A percentile compares a stretch with the other conserved stretches of the same genome.
Conservation (phyloP, 139 green algal species). For the Chlamydomonas sp. region DNA sequence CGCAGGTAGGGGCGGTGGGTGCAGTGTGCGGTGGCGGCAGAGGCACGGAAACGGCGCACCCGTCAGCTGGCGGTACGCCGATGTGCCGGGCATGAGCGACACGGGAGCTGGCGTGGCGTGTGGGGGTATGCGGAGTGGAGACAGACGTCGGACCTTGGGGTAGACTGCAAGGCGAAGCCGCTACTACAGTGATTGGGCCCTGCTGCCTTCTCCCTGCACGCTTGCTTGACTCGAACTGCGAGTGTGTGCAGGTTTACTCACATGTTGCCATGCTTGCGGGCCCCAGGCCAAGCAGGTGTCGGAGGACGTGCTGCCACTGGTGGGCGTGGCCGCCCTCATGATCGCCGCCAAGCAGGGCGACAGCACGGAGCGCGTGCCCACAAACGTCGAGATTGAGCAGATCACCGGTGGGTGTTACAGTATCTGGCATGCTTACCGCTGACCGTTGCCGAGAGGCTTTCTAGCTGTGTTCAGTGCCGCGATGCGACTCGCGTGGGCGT, state of each 20-base stretch:
- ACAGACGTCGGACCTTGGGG: neutral
- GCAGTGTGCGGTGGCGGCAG: neutral
- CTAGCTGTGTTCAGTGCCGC: no score
- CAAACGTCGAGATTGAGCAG: slow-evolving; percentile 41
- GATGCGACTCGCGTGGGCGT: no score
- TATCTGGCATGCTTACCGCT: no score
- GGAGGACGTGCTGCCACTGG: slow-evolving; percentile 62
- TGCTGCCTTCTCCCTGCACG: neutral
- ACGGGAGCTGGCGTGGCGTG: neutral
- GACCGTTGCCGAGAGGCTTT: no score
- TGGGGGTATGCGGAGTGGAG: neutral
- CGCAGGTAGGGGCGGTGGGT: slow-evolving; percentile 54
- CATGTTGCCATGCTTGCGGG: neutral
- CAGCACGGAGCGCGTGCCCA: slow-evolving; percentile 21
- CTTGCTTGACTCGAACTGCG: neutral
- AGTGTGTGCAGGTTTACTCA: neutral
- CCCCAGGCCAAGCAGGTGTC: slow-evolving; percentile 30
- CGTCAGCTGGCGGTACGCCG: neutral
- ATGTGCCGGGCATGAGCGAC: neutral
- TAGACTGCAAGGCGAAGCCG: no score
- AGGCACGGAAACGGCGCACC: neutral
- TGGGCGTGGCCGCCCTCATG: slow-evolving; percentile 58
- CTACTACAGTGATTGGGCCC: neutral
- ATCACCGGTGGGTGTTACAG: slow-evolving; percentile 8
- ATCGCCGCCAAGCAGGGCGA: slow-evolving; percentile 57